phyloP scores from a whole-genome alignment of 2,329 filamentous ascomycete genomes.

The Samsoniella hepiali region DNA sequence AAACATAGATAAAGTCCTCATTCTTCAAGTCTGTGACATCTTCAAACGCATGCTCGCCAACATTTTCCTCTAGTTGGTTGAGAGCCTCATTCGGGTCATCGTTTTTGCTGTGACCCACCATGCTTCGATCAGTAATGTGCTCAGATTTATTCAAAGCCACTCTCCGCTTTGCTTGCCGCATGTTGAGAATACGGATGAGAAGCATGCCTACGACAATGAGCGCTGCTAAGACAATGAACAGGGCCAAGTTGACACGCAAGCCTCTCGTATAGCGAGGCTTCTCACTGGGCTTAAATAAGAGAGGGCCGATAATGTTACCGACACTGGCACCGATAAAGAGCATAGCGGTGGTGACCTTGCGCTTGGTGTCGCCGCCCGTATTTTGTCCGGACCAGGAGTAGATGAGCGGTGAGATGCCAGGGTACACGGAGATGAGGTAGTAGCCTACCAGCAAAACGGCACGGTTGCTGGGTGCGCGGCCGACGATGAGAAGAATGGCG shows the following conservation, averaged over 20 bases:
- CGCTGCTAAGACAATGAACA: slow-evolving; percentile 55
- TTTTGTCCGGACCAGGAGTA: slow-evolving; percentile 57
- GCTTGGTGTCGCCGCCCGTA: slow-evolving; percentile 64
- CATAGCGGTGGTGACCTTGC: slow-evolving; percentile 59
- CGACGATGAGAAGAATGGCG: slow-evolving; percentile 50
- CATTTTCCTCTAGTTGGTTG: slow-evolving; percentile 23
- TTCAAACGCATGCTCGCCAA: slow-evolving; percentile 40
- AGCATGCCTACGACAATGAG: slow-evolving; percentile 38
- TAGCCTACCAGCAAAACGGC: slow-evolving; percentile 54
- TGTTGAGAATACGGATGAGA: slow-evolving; percentile 48
- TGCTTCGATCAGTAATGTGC: slow-evolving; percentile 50
- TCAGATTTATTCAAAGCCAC: slow-evolving; percentile 41
- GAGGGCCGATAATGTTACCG: slow-evolving; percentile 63
- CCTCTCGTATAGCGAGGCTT: slow-evolving; percentile 56
- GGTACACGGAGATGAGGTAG: slow-evolving; percentile 58
- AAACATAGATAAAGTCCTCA: slow-evolving; percentile 60
- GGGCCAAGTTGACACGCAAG: slow-evolving; percentile 54
- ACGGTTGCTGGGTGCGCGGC: slow-evolving; percentile 42
- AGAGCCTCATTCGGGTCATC: slow-evolving; percentile 25
- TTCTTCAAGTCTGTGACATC: slow-evolving; percentile 58
- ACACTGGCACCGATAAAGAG: slow-evolving; percentile 60
- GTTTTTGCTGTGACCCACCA: slow-evolving; percentile 42
- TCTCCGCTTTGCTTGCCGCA: slow-evolving; percentile 37
- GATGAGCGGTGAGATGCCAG: slow-evolving; percentile 52
- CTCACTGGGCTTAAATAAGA: slow-evolving; percentile 55